These are phyloP conservation scores for Bruguiera sexangula DNA, from an alignment of 345 rosid genomes.

Conservation along the genomic window DNA sequence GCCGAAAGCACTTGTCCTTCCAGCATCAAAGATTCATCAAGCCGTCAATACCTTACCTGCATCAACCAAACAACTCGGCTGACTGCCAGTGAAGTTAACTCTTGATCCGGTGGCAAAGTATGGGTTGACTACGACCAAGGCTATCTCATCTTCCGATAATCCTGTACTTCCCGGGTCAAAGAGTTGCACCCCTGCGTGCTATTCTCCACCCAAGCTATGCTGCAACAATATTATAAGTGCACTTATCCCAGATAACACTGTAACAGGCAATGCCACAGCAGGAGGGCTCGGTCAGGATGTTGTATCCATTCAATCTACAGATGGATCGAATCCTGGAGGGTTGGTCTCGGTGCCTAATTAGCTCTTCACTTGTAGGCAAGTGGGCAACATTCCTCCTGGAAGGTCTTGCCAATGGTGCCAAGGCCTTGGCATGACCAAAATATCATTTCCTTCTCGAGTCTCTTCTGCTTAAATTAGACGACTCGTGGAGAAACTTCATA, in stretches of 20 bases:
- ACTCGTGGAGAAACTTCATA: constrained; percentile 12
- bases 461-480: background rate
- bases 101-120: background rate
- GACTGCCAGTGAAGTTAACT: background rate
- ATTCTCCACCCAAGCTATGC: background rate
- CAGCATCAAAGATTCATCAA: background rate
- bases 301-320: background rate
- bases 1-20: constrained; percentile 8
- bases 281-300: background rate
- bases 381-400: background rate
- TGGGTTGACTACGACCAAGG: background rate
- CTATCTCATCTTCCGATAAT: background rate
- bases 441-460: background rate
- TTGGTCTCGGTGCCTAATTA: background rate
- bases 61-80: background rate
- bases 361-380: background rate
- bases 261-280: background rate
- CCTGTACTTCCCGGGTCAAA: background rate
- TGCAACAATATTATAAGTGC: background rate
- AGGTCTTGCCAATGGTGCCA: constrained; percentile 5
- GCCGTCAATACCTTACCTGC: background rate
- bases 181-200: background rate
- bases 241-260: background rate
- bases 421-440: constrained; percentile 6
- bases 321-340: background rate